Base-by-base conservation (phyloP, 2,329 filamentous ascomycete species). In the Cladophialophora bantiana region DNA sequence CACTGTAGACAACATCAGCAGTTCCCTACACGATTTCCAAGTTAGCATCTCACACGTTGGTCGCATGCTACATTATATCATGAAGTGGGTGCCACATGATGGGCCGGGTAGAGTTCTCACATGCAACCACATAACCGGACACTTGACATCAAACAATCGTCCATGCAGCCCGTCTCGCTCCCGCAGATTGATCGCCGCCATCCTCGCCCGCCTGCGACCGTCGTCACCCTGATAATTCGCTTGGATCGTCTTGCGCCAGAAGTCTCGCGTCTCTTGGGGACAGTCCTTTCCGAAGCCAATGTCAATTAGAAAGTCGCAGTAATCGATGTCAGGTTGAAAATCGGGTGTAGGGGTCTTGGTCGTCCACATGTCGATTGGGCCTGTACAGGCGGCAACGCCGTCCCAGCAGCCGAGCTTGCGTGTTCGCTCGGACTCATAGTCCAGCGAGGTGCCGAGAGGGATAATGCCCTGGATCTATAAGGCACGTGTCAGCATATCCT, bases 61-160 rank as follows among this genome's bases (percentile, higher is more conserved):
- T 26, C 26, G 26, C 26, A 26, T 26, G 26, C 26, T 26, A 26
- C 26, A 26, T 26, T 26, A 26, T 45, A 7, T 18, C 13, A 59
- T 35, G n/a, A 56, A n/a, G 35, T 12, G 31, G 18, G 20, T 7
- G 34, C 1, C 13, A 26, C 3, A 20, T 3, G 20, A 45, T 4
- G 32, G 57, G 13, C 2, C 0, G 40, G 58, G 58, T 12, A 34
- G 32, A 9, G 13, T 34, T 72, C 76, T 73, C 57, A 77, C 80
- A 73, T 83, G 80, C 65, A 85, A 65, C 83, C 83, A 85, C 56
- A 82, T 70, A 1, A 86, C 83, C 0, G 84, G 84, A 74, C 83
- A 85, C 53, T 71, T 73, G 3, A 86, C 75, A 74, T 86, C 83
- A 2, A 74, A 76, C 35, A 85, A 65, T 7, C 84, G 71, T 4